Conservation (phyloP, 2,329 filamentous ascomycete genomes). For the Penicillium expansum region DNA sequence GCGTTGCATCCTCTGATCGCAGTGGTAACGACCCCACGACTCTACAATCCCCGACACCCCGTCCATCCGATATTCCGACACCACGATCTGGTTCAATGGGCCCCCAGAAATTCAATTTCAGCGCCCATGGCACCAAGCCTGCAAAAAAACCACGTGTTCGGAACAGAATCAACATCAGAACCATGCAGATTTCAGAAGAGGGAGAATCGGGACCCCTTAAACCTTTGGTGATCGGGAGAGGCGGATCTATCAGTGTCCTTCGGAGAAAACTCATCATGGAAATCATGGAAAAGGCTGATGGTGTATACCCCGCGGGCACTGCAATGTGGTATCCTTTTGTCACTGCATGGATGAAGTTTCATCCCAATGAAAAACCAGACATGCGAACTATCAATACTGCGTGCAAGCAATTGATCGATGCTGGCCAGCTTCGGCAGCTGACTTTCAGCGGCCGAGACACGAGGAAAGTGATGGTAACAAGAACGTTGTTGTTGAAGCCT, state of each 20-base stretch:
- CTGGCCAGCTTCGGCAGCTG: slow-evolving; percentile 52
- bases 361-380: slow-evolving; percentile 49
- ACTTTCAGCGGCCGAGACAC: slow-evolving; percentile 51
- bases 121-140: background rate
- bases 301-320: slow-evolving; percentile 54
- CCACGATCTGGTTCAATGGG: background rate
- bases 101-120: background rate
- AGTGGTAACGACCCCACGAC: background rate
- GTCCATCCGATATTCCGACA: background rate
- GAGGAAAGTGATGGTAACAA: slow-evolving; percentile 50
- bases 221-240: slow-evolving; percentile 23
- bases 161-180: background rate
- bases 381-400: slow-evolving; percentile 52
- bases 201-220: background rate
- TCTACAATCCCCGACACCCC: background rate
- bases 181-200: background rate
- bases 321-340: slow-evolving; percentile 57
- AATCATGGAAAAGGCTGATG: slow-evolving; percentile 53
- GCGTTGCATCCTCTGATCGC: background rate
- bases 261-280: slow-evolving; percentile 54
- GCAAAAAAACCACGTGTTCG: background rate
- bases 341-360: slow-evolving; percentile 51
- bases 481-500: slow-evolving; percentile 50
- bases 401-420: slow-evolving; percentile 50
- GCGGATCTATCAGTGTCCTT: slow-evolving; percentile 46